Evolutionary conservation across 2,329 filamentous ascomycete species (phyloP), one percentile per base, ranked within the genome.

Genomic region (Aspergillus thermomutatus): DNA sequence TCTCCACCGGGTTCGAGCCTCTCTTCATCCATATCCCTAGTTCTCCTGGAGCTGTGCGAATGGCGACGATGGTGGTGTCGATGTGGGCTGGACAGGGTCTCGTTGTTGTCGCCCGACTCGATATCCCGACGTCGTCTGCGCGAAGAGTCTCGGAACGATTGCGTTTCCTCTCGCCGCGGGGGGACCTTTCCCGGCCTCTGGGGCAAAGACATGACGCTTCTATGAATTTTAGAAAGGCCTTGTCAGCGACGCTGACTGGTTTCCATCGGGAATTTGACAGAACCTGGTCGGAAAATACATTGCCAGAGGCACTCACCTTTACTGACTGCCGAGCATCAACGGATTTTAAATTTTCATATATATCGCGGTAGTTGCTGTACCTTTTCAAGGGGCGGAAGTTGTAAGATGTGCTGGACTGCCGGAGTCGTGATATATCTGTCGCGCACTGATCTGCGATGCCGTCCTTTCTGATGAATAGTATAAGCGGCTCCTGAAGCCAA

Each of bases 121-220:
- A 90, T 78, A 70, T 95, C 90, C 56, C 82, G 82, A 49, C 85
- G 84, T 57, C 88, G 86, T 67, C 89, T 85, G 53, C 86, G 84
- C 26, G 85, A 82, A 46, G 88, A 87, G 62, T 87, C 85, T 65
- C 87, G 83, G 73, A 90, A 91, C 56, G 79, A 82, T 67, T 83
- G 81, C 59, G 69, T 66, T 55, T 85, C 82, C 64, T 88, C 84
- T 66, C 82, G 83, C 54, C 80, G 80, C 60, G 86, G 82, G 64
- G 82, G 81, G 55, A 79, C 82, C 64, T 82, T 82, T 69, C 86
- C 85, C 56, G 89, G 88, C 73, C 88, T 82, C 64, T 79, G 80
- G 57, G 82, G 81, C 62, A 82, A 73, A 66, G 82, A 81, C 78
- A 80, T 80, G 55, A 57, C 64, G 61, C 43, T 61, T 47, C 60